Base-by-base conservation (phyloP, 148 eudicot genomes). In the Gaultheria prostrata region DNA sequence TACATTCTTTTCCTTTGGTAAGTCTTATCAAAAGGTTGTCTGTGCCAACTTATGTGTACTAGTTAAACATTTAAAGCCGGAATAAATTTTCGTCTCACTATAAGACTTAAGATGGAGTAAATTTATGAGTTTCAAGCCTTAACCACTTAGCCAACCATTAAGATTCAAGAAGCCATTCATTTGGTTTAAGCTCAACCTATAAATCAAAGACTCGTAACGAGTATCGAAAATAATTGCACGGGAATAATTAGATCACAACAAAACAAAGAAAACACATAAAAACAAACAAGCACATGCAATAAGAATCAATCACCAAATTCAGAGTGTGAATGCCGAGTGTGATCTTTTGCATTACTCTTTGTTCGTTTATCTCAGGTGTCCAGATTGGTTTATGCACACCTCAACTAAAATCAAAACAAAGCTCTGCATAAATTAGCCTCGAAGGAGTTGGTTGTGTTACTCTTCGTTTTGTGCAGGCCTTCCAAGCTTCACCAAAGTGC, bases 381-480 rank as follows among this genome's bases (percentile, higher is more conserved):
- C 6, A 0, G 0, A 39, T 0, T 6, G 4, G 0, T 0, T 39
- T 39, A 39, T 6, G 43, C 43, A 0, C 43, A 39, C 6, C 7
- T 39, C 6, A 0, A 39, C 7, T 39, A 39, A 5, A 0, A 5
- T 39, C 43, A 0, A 39, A 39, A 39, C 43, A 39, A 39, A 39
- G 43, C 43, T 39, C 43, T 39, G 43, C 4, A 0, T 39, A 39
- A 39, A 6, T 39, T 39, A 5, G 43, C 7, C 0, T 39, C 43
- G 4, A 39, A 39, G 7, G 43, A 39, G 7, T 39, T 39, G 43
- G 43, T 18, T 56, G 61, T 54, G 18, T 56, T 56, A 56, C 21
- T 4, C n/a, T 56, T 56, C 18, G 6, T n/a, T 61, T 39, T 39
- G 43, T 39, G 43, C 43, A 8, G 67, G 67, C 67, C 28, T 63